Conservation (phyloP, 306 rosid genomes). For the Inga oerstediana region DNA sequence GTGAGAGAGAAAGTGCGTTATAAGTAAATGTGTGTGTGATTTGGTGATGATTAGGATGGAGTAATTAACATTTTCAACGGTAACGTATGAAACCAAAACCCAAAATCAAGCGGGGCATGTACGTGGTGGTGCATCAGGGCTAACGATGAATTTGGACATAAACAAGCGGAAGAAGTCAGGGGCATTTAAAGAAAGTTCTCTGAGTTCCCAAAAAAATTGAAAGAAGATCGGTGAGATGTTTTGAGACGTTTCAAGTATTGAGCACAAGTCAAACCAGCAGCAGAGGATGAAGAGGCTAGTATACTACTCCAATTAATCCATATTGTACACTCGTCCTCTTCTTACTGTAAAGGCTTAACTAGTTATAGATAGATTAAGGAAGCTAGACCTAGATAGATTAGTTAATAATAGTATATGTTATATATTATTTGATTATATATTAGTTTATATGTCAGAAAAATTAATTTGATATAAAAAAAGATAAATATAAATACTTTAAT, state of each 20-base stretch:
- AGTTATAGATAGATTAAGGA: too few species aligned
- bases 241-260: not conserved
- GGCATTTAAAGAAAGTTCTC: not conserved
- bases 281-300: not conserved
- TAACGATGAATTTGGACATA: not conserved
- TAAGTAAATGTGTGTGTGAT: too few species aligned
- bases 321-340: too few species aligned
- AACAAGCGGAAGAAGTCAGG: not conserved
- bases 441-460: too few species aligned
- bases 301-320: too few species aligned
- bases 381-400: accelerated
- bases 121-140: not conserved
- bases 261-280: not conserved
- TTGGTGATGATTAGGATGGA: not conserved
- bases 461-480: too few species aligned
- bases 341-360: too few species aligned
- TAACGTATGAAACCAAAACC: not conserved
- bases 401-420: too few species aligned
- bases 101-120: not conserved
- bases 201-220: not conserved
- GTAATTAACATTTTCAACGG: not conserved
- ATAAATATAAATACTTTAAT: too few species aligned
- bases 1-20: too few species aligned
- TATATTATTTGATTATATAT: too few species aligned
- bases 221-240: not conserved